These are phyloP conservation scores for Rosa rugosa DNA, from an alignment of 306 rosid genomes.

Conservation along the genomic window DNA sequence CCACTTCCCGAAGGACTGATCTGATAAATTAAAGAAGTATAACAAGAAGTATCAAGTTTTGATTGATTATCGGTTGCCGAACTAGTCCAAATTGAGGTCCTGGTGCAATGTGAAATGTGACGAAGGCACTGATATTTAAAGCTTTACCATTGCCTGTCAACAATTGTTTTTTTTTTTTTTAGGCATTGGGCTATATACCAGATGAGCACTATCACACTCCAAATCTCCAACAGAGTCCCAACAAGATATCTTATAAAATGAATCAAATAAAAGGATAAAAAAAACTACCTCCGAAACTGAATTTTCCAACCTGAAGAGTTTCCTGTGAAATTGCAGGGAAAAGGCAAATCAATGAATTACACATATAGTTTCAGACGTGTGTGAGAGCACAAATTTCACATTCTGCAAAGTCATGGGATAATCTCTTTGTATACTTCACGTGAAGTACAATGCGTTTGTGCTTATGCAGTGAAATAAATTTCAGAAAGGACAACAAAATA, in stretches of 20 bases:
- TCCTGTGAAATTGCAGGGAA: conserved; percentile 42
- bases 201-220: conserved; percentile 1
- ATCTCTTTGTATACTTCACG: neutral
- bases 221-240: neutral
- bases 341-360: neutral
- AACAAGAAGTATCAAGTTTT: neutral
- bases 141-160: neutral
- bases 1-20: neutral
- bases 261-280: conserved; percentile 20
- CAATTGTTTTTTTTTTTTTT: neutral
- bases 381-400: neutral
- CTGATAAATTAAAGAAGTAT: neutral
- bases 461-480: neutral
- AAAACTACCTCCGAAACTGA: conserved; percentile 48
- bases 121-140: neutral
- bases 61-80: neutral
- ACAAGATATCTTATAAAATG: neutral
- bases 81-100: neutral
- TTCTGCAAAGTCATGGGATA: neutral
- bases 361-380: neutral
- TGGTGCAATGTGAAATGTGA: neutral
- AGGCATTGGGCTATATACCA: neutral
- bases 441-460: neutral
- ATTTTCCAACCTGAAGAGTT: conserved; percentile 30
- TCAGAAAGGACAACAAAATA: neutral